Evolutionary conservation across 352 stramenopile species (phyloP).

Genomic region (Phytophthora brassicae): DNA sequence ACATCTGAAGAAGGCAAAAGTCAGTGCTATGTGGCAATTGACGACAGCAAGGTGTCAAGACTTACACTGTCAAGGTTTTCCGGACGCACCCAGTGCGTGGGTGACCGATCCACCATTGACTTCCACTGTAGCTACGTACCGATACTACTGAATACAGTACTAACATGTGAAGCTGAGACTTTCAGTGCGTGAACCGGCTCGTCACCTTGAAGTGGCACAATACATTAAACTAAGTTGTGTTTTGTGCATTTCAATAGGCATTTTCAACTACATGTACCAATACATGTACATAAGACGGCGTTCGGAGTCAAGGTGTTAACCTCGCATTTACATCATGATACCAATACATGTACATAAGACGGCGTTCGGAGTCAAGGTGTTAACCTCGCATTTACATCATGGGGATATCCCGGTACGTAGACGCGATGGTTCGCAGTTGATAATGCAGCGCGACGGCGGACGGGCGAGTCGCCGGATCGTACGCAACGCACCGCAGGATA

Average conservation of each 20-base stretch:
- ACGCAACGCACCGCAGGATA: conserved; percentile 46
- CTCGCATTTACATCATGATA: too few relatives aligned
- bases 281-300: too few relatives aligned
- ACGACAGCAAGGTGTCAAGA: conserved; percentile 2
- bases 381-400: conserved; percentile 10
- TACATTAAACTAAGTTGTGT: conserved; percentile 2
- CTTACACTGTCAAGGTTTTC: too few relatives aligned
- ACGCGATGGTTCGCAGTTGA: conserved; percentile 37
- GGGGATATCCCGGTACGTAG: conserved; percentile 19
- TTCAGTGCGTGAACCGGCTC: conserved; percentile 20
- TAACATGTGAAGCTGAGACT: conserved; percentile 13
- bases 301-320: too few relatives aligned
- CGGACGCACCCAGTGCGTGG: conserved; percentile 8
- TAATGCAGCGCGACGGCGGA: conserved; percentile 65
- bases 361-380: too few relatives aligned
- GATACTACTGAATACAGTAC: too few relatives aligned
- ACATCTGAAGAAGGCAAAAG: too few relatives aligned
- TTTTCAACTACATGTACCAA: too few relatives aligned
- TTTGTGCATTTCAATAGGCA: conserved; percentile 8
- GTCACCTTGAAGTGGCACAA: conserved; percentile 12
- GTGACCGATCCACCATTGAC: not conserved
- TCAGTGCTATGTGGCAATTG: not conserved
- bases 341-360: too few relatives aligned
- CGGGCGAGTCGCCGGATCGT: conserved; percentile 41
- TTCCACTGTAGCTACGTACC: too few relatives aligned